phyloP scores from a whole-genome alignment of 208 protist genomes.

The Angomonas deanei region DNA sequence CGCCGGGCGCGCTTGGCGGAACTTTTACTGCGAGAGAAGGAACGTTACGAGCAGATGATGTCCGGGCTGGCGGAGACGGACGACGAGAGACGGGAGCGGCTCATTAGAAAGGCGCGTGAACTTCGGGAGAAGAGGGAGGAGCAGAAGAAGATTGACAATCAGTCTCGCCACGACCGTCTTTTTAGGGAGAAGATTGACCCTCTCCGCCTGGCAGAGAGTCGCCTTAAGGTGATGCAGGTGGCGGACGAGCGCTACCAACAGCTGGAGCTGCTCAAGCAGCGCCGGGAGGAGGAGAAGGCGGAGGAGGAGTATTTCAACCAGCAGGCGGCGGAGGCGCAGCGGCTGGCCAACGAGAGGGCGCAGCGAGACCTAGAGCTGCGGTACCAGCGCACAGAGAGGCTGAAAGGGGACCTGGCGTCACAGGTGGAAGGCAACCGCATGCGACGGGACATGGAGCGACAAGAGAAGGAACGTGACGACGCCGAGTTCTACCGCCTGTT shows the following conservation, averaged over 20 bases:
- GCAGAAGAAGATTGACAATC: conserved; percentile 42
- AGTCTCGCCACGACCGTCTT: conserved; percentile 52
- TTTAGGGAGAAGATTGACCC: conserved; percentile 78
- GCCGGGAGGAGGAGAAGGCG: conserved; percentile 27
- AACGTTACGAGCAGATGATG: conserved; percentile 67
- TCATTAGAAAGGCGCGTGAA: conserved; percentile 70
- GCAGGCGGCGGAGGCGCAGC: conserved; percentile 64
- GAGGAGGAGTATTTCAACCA: conserved; percentile 69
- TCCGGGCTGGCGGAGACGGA: conserved; percentile 68
- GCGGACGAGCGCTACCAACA: conserved; percentile 67
- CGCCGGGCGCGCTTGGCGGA: conserved; percentile 68
- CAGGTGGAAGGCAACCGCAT: conserved; percentile 68
- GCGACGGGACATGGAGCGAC: conserved; percentile 29
- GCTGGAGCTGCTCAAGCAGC: conserved; percentile 36
- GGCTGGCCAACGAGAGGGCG: conserved; percentile 46
- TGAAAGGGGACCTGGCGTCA: conserved; percentile 50
- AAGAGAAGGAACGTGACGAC: conserved; percentile 33
- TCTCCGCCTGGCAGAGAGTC: conserved; percentile 79
- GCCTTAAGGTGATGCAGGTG: conserved; percentile 81
- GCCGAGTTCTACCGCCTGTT: conserved; percentile 66
- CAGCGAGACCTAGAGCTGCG: conserved; percentile 53
- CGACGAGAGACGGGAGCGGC: conserved; percentile 73
- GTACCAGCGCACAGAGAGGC: conserved; percentile 33
- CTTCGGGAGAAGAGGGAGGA: conserved; percentile 54
- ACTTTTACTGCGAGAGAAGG: conserved; percentile 52